These are phyloP conservation scores for Filosporella fistucella DNA, from an alignment of 495 filamentous ascomycete genomes.

Conservation along the genomic window DNA sequence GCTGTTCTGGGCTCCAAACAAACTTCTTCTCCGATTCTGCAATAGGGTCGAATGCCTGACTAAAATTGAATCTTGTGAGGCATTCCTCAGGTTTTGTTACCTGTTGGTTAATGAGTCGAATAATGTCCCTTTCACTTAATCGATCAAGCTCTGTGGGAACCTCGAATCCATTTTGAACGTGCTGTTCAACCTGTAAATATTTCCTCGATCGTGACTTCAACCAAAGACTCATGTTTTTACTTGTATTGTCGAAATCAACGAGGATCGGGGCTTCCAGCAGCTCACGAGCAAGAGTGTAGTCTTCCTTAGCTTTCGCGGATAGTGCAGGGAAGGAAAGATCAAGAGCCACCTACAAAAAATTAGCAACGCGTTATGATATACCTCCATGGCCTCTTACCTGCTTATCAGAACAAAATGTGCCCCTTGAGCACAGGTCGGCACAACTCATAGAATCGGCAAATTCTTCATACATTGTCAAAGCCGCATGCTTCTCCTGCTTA, in stretches of 20 bases:
- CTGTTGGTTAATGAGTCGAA: slow-evolving; percentile 12
- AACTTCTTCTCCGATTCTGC: slow-evolving; percentile 36
- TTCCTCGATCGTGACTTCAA: slow-evolving; percentile 26
- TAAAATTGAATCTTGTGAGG: slow-evolving; percentile 38
- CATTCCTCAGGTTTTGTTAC: neutral
- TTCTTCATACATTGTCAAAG: slow-evolving; percentile 23
- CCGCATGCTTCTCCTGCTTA: slow-evolving; percentile 5
- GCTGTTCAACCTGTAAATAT: slow-evolving; percentile 21
- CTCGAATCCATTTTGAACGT: slow-evolving; percentile 16
- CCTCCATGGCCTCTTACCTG: slow-evolving; percentile 27
- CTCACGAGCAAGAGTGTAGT: slow-evolving; percentile 58
- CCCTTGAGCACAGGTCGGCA: slow-evolving; percentile 41
- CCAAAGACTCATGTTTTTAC: slow-evolving; percentile 25
- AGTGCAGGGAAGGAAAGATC: slow-evolving; percentile 60
- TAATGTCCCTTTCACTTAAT: slow-evolving; percentile 14
- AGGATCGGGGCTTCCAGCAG: slow-evolving; percentile 49
- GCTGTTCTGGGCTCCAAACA: slow-evolving; percentile 6
- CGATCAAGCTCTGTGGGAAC: slow-evolving; percentile 13
- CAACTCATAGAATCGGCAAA: slow-evolving; percentile 41
- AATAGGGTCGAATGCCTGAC: slow-evolving; percentile 53
- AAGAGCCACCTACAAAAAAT: slow-evolving; percentile 10
- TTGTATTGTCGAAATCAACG: slow-evolving; percentile 12
- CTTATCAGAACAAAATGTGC: slow-evolving; percentile 31
- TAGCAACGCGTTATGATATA: too few species aligned
- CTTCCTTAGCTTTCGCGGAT: slow-evolving; percentile 51